A percentile compares a stretch with the other conserved stretches of the same genome.
These are phyloP conservation scores for Arctium minus DNA, from an alignment of 129 eudicot genomes.

Conservation along the genomic window DNA sequence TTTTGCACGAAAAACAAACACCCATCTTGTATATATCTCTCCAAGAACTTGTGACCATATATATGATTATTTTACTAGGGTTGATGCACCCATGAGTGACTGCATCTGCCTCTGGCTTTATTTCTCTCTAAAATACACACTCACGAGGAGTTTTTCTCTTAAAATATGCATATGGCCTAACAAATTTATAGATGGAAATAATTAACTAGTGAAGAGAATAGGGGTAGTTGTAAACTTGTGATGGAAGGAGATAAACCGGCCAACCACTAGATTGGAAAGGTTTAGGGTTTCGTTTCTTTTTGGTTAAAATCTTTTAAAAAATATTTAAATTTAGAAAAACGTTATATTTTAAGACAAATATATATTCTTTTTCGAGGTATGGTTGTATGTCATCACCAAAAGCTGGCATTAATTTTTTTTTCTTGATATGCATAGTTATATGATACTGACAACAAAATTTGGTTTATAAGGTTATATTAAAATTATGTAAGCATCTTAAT, in stretches of 20 bases:
- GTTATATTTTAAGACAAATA: neutral
- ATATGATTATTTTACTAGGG: neutral
- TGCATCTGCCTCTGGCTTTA: neutral
- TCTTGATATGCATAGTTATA: neutral
- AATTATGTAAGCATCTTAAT: too few relatives aligned
- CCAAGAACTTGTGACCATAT: neutral
- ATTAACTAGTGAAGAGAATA: neutral
- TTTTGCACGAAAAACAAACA: constrained; percentile 21
- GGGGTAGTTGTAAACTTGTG: neutral
- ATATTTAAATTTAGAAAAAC: neutral
- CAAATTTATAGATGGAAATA: neutral
- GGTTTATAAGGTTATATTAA: too few relatives aligned
- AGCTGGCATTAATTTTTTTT: neutral
- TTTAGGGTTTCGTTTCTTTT: neutral
- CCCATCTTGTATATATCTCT: constrained; percentile 9
- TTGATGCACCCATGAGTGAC: neutral
- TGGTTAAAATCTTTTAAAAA: neutral
- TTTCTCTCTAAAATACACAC: neutral
- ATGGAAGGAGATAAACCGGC: neutral
- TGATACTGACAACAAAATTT: too few relatives aligned
- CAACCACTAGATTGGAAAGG: constrained; percentile 10
- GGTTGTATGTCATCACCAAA: neutral
- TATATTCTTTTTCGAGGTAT: neutral
- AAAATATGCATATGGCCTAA: neutral
- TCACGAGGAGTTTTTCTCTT: neutral